Base-by-base conservation (phyloP, 495 filamentous ascomycete species). In the Emericellopsis terricola region DNA sequence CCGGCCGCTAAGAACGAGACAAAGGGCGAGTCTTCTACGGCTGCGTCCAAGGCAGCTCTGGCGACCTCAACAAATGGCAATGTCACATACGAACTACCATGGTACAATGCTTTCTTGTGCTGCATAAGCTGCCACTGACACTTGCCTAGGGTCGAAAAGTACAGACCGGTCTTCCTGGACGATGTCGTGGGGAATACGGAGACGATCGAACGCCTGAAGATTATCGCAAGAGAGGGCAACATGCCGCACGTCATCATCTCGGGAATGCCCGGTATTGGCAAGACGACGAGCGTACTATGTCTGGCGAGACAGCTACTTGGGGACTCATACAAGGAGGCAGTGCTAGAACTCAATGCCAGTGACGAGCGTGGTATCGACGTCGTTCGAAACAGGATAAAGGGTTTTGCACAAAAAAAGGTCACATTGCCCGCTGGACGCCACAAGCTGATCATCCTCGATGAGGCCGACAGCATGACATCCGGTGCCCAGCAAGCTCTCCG, bases 221-320 rank as follows among this genome's bases (percentile, higher is more conserved):
- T 99, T 44, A 99, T 99, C 43, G 86, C 91, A 13, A 89, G 85
- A 55, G 89, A 99, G 64, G 89, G 89, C 45, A 99, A 99, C 59
- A 94, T 99, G 82, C 89, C 89, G 4, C 89, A 99, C 56, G 64
- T 99, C 50, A 99, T 99, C 55, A 99, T 99, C 47, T 94, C 85
- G 7, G 89, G 89, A 39, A 94, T 94, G 89, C 89, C 89, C 6
- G 89, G 89, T 49, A 99, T 96, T 52, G 89, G 89, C 36, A 99
- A 99, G 68, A 99, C 89, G 7, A 96, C 89, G 5, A 94, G 86
- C 19, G 73, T 99, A 18, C 57, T 96, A 32, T 96, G 91, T 45
- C 74, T 99, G 19, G 87, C 89, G 7, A 72, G 89, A 35, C 86
- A 94, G 47, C 56, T 99, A 36, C 65, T 99, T 1, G 91, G 89